These are phyloP conservation scores for Eucalyptus paniculata DNA, from an alignment of 345 rosid species.

Conservation along the genomic window DNA sequence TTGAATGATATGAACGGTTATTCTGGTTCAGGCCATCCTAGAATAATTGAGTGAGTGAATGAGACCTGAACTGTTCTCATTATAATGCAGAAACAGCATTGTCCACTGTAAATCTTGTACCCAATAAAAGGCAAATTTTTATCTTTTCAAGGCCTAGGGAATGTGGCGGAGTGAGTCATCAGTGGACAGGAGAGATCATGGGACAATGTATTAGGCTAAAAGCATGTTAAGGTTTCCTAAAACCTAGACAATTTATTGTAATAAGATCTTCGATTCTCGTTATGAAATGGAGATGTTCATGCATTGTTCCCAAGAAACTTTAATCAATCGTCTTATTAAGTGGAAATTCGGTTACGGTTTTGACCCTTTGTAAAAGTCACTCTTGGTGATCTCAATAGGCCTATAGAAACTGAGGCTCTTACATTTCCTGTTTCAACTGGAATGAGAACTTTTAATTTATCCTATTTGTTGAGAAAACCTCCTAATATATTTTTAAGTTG, in stretches of 20 bases:
- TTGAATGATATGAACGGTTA: background rate
- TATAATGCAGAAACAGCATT: background rate
- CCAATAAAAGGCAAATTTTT: background rate
- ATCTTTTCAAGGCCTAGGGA: background rate
- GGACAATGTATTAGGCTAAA: background rate
- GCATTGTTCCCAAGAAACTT: background rate
- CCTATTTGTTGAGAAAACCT: background rate
- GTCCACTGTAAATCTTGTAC: background rate
- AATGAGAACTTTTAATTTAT: background rate
- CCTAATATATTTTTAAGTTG: too few relatives aligned
- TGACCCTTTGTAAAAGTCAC: background rate
- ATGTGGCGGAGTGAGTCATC: background rate
- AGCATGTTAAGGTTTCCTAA: background rate
- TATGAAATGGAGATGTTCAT: background rate
- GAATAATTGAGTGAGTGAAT: background rate
- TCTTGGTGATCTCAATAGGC: background rate
- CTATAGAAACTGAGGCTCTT: background rate
- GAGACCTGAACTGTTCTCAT: background rate
- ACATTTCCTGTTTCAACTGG: background rate
- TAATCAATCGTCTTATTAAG: background rate
- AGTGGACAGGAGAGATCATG: background rate
- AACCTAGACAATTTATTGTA: background rate
- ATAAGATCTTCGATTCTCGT: background rate
- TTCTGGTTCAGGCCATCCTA: background rate
- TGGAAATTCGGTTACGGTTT: background rate